Conservation (phyloP, 345 rosid species). For the Kandelia obovata region DNA sequence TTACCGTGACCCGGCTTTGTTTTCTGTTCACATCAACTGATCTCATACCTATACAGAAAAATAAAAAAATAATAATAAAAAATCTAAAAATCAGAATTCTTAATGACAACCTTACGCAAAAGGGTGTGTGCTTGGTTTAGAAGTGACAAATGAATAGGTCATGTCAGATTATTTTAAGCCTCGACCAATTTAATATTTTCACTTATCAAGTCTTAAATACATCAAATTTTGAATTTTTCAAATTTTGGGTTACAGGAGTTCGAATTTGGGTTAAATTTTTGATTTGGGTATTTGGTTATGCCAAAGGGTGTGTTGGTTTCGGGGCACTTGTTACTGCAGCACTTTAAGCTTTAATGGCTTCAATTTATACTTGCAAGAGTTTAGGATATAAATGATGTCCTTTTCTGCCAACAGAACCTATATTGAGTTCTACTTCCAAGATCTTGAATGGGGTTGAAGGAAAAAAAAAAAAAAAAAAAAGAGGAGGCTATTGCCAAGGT, state of each 20-base stretch:
- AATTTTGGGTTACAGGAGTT: too few species aligned
- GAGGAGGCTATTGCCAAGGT: background rate
- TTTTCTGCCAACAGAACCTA: background rate
- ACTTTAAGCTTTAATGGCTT: background rate
- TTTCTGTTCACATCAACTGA: slow-evolving; percentile 44
- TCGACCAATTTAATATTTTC: too few species aligned
- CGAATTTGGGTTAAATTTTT: too few species aligned
- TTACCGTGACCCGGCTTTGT: slow-evolving; percentile 44
- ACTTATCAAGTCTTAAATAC: too few species aligned
- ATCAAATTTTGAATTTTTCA: too few species aligned
- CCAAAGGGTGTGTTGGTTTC: slow-evolving; percentile 4
- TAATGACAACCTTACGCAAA: too few species aligned
- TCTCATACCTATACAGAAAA: slow-evolving; percentile 29
- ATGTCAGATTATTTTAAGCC: too few species aligned
- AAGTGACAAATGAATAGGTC: too few species aligned
- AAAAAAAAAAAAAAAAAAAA: background rate
- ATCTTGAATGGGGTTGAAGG: too few species aligned
- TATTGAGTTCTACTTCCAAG: background rate
- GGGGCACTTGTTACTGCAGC: slow-evolving; percentile 5
- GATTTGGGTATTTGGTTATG: background rate
- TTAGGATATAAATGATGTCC: slow-evolving; percentile 4
- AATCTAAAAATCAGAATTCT: too few species aligned
- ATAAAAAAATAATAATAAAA: background rate
- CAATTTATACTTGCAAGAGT: background rate
- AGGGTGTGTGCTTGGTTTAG: too few species aligned